Evolutionary conservation across 2,329 filamentous ascomycete species (phyloP).

Genomic region (Colletotrichum simmondsii): DNA sequence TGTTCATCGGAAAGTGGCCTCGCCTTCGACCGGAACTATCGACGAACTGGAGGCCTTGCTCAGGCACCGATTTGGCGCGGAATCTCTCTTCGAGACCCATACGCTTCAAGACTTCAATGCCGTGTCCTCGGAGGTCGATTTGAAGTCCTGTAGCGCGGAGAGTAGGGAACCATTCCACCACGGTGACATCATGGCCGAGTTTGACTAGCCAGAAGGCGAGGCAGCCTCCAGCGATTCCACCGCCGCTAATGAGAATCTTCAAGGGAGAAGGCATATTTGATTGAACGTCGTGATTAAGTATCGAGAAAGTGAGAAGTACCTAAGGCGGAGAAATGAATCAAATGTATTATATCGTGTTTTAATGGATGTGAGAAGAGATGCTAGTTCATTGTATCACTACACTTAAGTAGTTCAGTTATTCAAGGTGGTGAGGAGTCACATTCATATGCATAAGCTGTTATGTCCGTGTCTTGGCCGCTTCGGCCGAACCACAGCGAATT

Average conservation of each 20-base stretch:
- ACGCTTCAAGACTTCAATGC: constrained; percentile 58
- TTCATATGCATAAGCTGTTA: background rate
- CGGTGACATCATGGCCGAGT: constrained; percentile 50
- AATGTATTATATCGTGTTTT: background rate
- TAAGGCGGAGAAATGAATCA: background rate
- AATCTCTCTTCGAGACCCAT: constrained; percentile 62
- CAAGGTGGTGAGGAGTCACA: background rate
- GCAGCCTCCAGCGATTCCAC: constrained; percentile 50
- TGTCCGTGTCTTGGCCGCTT: background rate
- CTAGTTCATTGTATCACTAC: background rate
- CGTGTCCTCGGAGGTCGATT: constrained; percentile 64
- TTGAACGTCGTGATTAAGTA: background rate
- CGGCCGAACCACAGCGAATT: background rate
- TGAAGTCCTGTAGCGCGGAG: constrained; percentile 61
- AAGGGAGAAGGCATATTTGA: background rate
- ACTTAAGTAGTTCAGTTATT: background rate
- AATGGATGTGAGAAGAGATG: background rate
- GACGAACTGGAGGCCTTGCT: constrained; percentile 58
- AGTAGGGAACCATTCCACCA: constrained; percentile 52
- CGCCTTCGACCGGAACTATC: constrained; percentile 47
- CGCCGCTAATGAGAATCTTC: constrained; percentile 49
- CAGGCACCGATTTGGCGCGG: constrained; percentile 52
- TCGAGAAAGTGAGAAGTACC: background rate
- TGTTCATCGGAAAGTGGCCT: constrained; percentile 44
- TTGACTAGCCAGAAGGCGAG: constrained; percentile 61